phyloP scores from a whole-genome alignment of 202 grass and related monocot species.

The Digitaria exilis region DNA sequence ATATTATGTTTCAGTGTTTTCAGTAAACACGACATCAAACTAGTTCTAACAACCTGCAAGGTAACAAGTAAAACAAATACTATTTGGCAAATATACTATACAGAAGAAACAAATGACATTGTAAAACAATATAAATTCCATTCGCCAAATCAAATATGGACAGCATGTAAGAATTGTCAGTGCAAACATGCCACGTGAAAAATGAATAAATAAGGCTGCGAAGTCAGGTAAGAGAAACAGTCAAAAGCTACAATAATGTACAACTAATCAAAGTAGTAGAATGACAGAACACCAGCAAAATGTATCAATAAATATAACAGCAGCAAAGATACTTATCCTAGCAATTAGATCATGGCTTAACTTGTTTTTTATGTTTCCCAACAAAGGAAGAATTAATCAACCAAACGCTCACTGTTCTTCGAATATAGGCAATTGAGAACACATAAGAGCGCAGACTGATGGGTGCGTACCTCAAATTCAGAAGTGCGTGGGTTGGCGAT shows the following conservation, averaged over 20 bases:
- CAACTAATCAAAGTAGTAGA: neutral
- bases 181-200: neutral
- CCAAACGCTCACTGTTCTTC: neutral
- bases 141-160: slow-evolving; percentile 1
- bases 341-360: slow-evolving; percentile 13
- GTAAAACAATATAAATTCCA: neutral
- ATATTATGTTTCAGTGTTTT: slow-evolving; percentile 99
- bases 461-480: slow-evolving; percentile 75
- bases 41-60: slow-evolving; percentile 86
- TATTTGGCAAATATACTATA: neutral
- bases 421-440: slow-evolving; percentile 18
- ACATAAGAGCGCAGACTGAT: neutral
- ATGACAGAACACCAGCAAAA: neutral
- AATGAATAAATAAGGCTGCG: slow-evolving; percentile 7
- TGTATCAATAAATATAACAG: slow-evolving; percentile 13
- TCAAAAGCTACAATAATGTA: slow-evolving; percentile 5
- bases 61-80: slow-evolving; percentile 33
- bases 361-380: neutral
- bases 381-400: neutral
- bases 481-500: slow-evolving; percentile 87
- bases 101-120: neutral
- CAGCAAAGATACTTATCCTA: neutral
- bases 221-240: neutral
- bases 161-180: neutral
- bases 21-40: slow-evolving; percentile 86